phyloP scores from a whole-genome alignment of 257 asterid species.

The Primulina eburnea region DNA sequence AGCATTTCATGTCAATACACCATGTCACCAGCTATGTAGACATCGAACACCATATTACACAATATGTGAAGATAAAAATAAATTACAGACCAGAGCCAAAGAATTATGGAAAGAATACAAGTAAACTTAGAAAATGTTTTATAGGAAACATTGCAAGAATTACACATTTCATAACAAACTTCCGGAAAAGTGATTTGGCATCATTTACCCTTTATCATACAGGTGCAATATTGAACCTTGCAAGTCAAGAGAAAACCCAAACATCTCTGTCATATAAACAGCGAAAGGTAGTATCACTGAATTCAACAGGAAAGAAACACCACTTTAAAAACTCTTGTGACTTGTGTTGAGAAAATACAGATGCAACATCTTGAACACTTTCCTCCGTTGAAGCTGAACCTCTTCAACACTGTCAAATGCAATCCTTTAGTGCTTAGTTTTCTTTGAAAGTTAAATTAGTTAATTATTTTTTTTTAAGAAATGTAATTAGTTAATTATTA shows the following conservation, averaged over 20 bases:
- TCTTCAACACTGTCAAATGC: conserved; percentile 61
- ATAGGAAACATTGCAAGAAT: not conserved
- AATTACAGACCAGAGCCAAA: not conserved
- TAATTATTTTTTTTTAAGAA: no score
- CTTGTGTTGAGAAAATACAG: conserved; percentile 8
- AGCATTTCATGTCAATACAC: conserved; percentile 10
- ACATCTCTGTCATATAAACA: conserved; percentile 68
- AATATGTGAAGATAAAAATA: not conserved
- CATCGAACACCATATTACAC: not conserved
- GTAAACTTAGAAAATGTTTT: not conserved
- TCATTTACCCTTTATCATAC: conserved; percentile 83
- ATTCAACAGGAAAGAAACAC: conserved; percentile 14
- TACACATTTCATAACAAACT: not conserved
- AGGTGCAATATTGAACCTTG: conserved; percentile 91
- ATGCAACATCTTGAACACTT: conserved; percentile 69
- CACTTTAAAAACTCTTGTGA: not conserved
- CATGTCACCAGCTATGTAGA: not conserved
- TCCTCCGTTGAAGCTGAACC: conserved; percentile 97
- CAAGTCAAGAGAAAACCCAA: conserved; percentile 92
- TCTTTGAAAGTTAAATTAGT: not conserved
- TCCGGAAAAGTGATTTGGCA: conserved; percentile 5
- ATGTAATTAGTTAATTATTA: no score
- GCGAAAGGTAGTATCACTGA: conserved; percentile 22
- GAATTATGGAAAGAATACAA: not conserved
- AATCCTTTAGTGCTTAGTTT: conserved; percentile 20